Percentiles rank a stretch among this genome's conserved stretches.
These are phyloP conservation scores for Ilex asprella DNA, from an alignment of 257 asterid genomes.

Conservation along the genomic window DNA sequence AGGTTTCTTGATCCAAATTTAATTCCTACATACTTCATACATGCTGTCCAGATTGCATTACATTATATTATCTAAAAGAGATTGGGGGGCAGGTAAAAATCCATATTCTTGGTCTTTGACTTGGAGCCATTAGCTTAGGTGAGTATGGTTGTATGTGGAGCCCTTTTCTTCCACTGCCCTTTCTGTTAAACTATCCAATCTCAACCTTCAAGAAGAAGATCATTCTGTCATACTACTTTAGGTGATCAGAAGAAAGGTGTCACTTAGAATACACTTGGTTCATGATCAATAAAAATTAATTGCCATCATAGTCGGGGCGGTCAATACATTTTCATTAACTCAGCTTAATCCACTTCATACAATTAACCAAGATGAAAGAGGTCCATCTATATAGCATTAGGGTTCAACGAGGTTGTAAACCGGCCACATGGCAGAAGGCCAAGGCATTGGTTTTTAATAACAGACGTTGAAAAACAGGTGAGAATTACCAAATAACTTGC, in stretches of 20 bases:
- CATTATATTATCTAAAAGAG: constrained; percentile 2
- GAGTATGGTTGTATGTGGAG: constrained; percentile 16
- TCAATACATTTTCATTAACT: constrained; percentile 5
- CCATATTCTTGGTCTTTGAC: constrained; percentile 42
- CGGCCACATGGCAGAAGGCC: constrained; percentile 6
- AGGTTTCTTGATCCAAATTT: constrained; percentile 15
- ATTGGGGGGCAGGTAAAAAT: constrained; percentile 24
- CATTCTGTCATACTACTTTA: constrained; percentile 11
- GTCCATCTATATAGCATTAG: not conserved
- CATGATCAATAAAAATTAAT: not conserved
- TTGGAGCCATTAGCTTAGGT: constrained; percentile 16
- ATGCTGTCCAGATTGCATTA: constrained; percentile 6
- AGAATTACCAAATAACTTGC: not conserved
- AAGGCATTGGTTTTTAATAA: constrained; percentile 7
- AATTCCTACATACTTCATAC: constrained; percentile 13
- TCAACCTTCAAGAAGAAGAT: not conserved
- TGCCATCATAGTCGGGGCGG: not conserved
- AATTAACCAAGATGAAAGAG: constrained; percentile 2
- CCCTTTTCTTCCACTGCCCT: constrained; percentile 9
- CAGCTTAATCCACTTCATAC: constrained; percentile 3
- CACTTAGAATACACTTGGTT: not conserved
- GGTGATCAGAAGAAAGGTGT: not conserved
- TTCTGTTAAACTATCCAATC: no score
- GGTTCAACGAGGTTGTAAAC: no score
- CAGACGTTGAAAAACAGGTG: constrained; percentile 2